Percentiles rank a stretch among this genome's conserved stretches.
phyloP scores from a whole-genome alignment of 148 eudicot species.

The Spergularia marina region DNA sequence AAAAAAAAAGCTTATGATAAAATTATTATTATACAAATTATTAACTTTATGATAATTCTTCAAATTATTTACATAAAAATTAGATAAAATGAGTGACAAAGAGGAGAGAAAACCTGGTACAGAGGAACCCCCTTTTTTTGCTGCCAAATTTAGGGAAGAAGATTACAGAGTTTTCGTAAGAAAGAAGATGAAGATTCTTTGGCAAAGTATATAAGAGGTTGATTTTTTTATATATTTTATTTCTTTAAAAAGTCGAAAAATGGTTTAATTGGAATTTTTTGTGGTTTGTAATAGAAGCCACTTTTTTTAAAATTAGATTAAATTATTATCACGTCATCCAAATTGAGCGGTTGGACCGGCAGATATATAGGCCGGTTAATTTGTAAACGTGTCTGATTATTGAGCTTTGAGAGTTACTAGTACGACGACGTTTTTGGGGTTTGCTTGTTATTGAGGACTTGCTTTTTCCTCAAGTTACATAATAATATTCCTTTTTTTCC shows the following conservation, averaged over 20 bases:
- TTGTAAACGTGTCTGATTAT: conserved; percentile 25
- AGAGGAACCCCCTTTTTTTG: background rate
- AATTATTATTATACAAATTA: no score
- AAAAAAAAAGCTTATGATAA: no score
- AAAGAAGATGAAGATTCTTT: conserved; percentile 14
- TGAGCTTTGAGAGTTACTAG: background rate
- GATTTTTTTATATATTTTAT: conserved; percentile 8
- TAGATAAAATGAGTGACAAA: background rate
- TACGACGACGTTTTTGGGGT: background rate
- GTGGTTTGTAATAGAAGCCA: conserved; percentile 29
- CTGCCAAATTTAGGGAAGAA: conserved; percentile 19
- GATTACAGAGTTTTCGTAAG: conserved; percentile 17
- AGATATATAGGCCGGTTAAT: background rate
- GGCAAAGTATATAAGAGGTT: conserved; percentile 16
- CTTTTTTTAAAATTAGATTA: background rate
- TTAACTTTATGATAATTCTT: no score
- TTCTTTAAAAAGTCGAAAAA: no score
- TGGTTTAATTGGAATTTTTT: conserved; percentile 11
- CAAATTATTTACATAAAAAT: no score
- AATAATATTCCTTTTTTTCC: background rate
- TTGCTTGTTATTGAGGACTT: conserved; percentile 18
- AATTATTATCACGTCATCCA: conserved; percentile 17
- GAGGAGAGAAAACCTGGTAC: conserved; percentile 26
- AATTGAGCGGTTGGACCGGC: conserved; percentile 10
- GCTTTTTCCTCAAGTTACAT: conserved; percentile 15